Conservation (phyloP, 1,284 basidiomycete genomes). For the Austroboletus rostrupii region DNA sequence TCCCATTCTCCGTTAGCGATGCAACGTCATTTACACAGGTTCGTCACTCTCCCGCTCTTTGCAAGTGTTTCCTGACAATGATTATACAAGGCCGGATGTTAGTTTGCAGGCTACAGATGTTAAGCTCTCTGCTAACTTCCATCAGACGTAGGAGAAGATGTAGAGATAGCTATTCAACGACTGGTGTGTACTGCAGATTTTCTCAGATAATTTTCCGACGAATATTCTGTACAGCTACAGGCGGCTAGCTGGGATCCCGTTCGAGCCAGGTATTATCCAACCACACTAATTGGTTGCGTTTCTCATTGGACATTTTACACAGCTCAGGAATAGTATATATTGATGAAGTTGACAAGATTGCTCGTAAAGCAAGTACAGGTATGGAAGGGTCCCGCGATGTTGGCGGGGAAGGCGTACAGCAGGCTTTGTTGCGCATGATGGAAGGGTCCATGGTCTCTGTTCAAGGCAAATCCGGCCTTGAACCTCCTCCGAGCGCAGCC, state of each 20-base stretch:
- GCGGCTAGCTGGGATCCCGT: conserved; percentile 84
- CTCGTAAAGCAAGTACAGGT: conserved; percentile 60
- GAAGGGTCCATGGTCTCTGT: conserved; percentile 86
- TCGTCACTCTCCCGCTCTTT: conserved; percentile 22
- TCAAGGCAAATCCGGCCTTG: conserved; percentile 60
- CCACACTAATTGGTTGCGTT: background rate
- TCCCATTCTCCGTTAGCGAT: conserved; percentile 87
- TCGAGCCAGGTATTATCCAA: conserved; percentile 56
- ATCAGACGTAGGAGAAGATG: conserved; percentile 90
- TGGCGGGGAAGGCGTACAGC: conserved; percentile 94
- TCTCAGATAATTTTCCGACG: background rate
- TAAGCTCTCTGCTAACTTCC: conserved; percentile 11
- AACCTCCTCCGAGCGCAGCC: conserved; percentile 38
- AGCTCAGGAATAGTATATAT: conserved; percentile 94
- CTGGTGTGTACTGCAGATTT: conserved; percentile 45
- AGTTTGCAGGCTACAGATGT: conserved; percentile 30
- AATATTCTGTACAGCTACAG: conserved; percentile 53
- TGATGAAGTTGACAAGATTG: conserved; percentile 94
- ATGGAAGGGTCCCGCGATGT: conserved; percentile 83
- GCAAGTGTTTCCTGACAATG: conserved; percentile 10
- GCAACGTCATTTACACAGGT: conserved; percentile 84
- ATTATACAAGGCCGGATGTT: conserved; percentile 66
- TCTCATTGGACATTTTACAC: conserved; percentile 7
- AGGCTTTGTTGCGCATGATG: conserved; percentile 87
- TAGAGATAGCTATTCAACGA: conserved; percentile 84